A percentile compares a stretch with the other conserved stretches of the same genome.
Conservation (phyloP, 2,329 filamentous ascomycete species). For the Penicillium concentricum region DNA sequence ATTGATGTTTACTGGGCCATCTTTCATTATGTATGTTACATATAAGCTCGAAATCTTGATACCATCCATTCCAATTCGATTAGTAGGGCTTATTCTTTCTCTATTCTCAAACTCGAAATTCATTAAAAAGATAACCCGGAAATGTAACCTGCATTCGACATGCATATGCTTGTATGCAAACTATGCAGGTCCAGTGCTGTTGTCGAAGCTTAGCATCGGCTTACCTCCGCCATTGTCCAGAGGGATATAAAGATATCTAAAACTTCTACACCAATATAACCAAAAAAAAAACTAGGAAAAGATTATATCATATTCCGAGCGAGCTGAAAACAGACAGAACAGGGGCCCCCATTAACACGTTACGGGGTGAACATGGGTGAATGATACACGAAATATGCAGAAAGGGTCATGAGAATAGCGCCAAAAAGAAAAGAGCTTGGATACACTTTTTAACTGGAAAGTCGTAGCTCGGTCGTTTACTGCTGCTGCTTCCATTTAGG, state of each 20-base stretch:
- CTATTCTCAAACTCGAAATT: not conserved
- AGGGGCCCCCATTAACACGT: conserved; percentile 5
- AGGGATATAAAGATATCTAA: not conserved
- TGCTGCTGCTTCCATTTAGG: conserved; percentile 41
- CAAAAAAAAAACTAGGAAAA: not conserved
- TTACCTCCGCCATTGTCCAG: not conserved
- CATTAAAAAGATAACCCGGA: not conserved
- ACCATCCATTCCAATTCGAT: not conserved
- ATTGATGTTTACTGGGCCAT: conserved; percentile 1
- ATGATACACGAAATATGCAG: conserved; percentile 29
- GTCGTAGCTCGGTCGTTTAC: conserved; percentile 23
- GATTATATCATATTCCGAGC: conserved; percentile 6
- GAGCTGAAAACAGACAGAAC: conserved; percentile 11
- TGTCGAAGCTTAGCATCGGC: not conserved
- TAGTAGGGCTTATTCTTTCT: not conserved
- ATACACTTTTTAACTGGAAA: conserved; percentile 29
- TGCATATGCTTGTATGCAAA: not conserved
- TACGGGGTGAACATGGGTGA: conserved; percentile 10
- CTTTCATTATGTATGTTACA: not conserved
- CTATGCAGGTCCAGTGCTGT: not conserved
- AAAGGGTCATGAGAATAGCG: conserved; percentile 28
- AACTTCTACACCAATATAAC: not conserved
- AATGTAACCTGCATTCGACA: not conserved
- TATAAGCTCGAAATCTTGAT: not conserved
- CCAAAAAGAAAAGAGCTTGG: conserved; percentile 23